Evolutionary conservation across 345 rosid species (phyloP).

Genomic region (Citrus medica): DNA sequence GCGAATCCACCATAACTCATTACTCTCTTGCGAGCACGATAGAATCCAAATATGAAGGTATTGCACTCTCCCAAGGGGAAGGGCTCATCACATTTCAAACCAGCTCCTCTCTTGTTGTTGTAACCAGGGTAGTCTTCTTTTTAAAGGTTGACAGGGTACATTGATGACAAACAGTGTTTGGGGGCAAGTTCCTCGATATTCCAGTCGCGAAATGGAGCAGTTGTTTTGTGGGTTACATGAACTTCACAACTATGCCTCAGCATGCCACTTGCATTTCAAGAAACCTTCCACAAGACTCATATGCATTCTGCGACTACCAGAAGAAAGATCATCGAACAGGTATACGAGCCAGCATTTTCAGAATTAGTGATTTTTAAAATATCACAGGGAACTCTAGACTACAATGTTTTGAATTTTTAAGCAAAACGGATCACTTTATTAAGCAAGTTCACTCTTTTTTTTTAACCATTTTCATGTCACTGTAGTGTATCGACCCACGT

Average conservation of each 20-base stretch:
- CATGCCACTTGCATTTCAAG: slow-evolving; percentile 45
- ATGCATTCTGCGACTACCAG: slow-evolving; percentile 38
- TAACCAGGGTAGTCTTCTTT: slow-evolving; percentile 44
- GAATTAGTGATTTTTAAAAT: not conserved
- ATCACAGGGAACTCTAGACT: not conserved
- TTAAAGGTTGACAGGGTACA: slow-evolving; percentile 18
- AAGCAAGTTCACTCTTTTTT: not conserved
- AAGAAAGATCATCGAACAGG: not conserved
- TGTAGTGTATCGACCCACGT: not conserved
- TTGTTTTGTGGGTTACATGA: slow-evolving; percentile 59
- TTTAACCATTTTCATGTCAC: not conserved
- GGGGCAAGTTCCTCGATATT: slow-evolving; percentile 47
- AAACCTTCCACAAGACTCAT: slow-evolving; percentile 36
- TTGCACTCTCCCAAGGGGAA: slow-evolving; percentile 36
- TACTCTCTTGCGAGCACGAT: too few relatives aligned
- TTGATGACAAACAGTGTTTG: slow-evolving; percentile 27
- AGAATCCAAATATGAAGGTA: too few relatives aligned
- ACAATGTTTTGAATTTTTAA: not conserved
- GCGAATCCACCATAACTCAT: too few relatives aligned
- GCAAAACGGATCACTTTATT: not conserved
- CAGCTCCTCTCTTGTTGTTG: slow-evolving; percentile 50
- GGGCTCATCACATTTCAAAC: slow-evolving; percentile 38
- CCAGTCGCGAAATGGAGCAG: slow-evolving; percentile 48
- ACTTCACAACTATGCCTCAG: slow-evolving; percentile 41
- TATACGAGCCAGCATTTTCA: too few relatives aligned